phyloP scores from a whole-genome alignment of 73 alveolate genomes.

The Tetrahymena malaccensis region DNA sequence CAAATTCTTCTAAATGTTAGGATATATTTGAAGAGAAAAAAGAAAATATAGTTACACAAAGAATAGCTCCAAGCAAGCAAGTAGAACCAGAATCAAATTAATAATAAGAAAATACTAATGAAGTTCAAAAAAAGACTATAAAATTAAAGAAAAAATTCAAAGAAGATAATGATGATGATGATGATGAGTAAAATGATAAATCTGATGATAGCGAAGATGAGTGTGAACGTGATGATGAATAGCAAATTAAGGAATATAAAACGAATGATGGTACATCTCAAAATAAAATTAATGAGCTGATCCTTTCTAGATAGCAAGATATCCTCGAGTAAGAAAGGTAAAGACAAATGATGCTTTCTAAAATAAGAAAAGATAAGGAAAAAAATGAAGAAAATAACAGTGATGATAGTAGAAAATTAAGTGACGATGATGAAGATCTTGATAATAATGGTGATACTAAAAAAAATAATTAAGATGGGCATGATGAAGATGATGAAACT shows the following conservation, averaged over 20 bases:
- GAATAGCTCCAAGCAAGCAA: neutral
- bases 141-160: neutral
- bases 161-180: neutral
- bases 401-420: neutral
- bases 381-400: neutral
- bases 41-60: neutral
- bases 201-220: neutral
- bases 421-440: neutral
- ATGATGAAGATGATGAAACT: conserved; percentile 15
- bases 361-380: neutral
- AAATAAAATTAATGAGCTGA: neutral
- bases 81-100: neutral
- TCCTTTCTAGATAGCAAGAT: neutral
- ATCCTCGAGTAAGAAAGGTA: neutral
- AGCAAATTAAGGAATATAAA: neutral
- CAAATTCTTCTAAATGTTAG: neutral
- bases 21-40: neutral
- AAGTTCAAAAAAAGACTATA: neutral
- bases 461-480: neutral
- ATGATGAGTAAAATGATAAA: neutral
- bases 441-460: no score
- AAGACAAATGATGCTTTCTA: neutral
- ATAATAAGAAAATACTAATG: neutral
- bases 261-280: neutral
- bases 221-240: neutral